Evolutionary conservation across 2,329 filamentous ascomycete species (phyloP).

Genomic region (Aspergillus sp.): DNA sequence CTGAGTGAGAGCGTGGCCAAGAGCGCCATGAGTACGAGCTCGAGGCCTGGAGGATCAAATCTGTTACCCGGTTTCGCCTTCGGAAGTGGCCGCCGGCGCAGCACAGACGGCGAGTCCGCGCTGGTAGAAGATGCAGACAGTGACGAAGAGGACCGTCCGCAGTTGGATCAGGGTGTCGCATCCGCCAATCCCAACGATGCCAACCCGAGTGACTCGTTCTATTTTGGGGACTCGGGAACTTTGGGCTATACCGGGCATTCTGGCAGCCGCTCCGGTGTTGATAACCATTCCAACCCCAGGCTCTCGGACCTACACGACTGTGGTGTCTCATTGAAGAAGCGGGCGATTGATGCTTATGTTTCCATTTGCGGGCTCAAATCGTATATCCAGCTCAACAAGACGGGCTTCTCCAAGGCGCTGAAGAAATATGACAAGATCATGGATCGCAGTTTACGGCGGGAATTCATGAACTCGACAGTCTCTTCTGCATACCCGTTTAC

Average conservation of each 20-base stretch:
- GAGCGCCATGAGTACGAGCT: conserved; percentile 32
- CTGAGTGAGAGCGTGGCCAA: conserved; percentile 34
- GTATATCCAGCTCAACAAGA: conserved; percentile 91
- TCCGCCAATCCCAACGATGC: conserved; percentile 23
- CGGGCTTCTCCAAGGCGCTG: conserved; percentile 88
- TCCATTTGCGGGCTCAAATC: conserved; percentile 91
- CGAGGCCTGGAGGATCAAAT: conserved; percentile 38
- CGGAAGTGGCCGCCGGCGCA: conserved; percentile 37
- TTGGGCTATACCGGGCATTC: conserved; percentile 10
- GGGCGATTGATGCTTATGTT: conserved; percentile 78
- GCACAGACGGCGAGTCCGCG: conserved; percentile 35
- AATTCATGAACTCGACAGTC: conserved; percentile 67
- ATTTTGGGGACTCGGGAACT: conserved; percentile 15
- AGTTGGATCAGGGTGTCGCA: conserved; percentile 12
- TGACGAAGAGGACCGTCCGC: conserved; percentile 42
- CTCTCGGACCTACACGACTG: conserved; percentile 60
- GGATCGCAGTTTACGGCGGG: conserved; percentile 66
- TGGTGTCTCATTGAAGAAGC: conserved; percentile 84
- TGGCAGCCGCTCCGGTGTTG: conserved; percentile 20
- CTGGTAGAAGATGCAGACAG: conserved; percentile 50
- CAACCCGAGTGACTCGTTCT: no score
- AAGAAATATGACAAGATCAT: conserved; percentile 99
- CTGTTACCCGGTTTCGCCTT: conserved; percentile 45
- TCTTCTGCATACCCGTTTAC: conserved; percentile 74
- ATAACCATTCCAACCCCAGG: conserved; percentile 66